Conservation (phyloP, 2,329 filamentous ascomycete species). For the Ceratocystis destructans region DNA sequence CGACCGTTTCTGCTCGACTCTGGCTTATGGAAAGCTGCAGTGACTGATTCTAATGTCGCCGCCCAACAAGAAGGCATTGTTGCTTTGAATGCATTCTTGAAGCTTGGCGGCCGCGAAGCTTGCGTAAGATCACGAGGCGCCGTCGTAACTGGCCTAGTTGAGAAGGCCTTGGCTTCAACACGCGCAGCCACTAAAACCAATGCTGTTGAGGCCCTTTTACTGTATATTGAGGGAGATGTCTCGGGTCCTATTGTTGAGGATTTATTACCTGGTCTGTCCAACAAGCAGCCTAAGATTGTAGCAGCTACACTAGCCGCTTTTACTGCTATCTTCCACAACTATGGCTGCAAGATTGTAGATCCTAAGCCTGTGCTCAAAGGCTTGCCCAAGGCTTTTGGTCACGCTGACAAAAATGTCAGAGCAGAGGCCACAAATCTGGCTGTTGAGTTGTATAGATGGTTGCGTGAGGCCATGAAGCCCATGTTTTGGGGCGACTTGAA, state of each 20-base stretch:
- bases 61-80: constrained; percentile 87
- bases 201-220: constrained; percentile 69
- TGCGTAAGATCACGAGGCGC: constrained; percentile 62
- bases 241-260: constrained; percentile 81
- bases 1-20: constrained; percentile 76
- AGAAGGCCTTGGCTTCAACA: constrained; percentile 82
- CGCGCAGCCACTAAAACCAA: constrained; percentile 79
- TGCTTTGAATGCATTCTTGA: constrained; percentile 80
- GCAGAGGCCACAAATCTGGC: constrained; percentile 84
- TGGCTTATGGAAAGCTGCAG: constrained; percentile 79
- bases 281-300: constrained; percentile 86
- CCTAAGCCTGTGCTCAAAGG: constrained; percentile 82
- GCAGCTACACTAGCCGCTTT: constrained; percentile 58
- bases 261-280: constrained; percentile 63
- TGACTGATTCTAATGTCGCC: constrained; percentile 88
- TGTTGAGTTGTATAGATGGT: constrained; percentile 91
- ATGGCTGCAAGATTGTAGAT: constrained; percentile 86
- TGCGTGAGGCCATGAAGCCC: constrained; percentile 94
- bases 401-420: constrained; percentile 95
- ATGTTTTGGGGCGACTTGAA: constrained; percentile 96
- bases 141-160: constrained; percentile 66
- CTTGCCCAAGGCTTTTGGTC: constrained; percentile 81
- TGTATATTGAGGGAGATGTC: constrained; percentile 82
- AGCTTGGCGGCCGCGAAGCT: constrained; percentile 71
- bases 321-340: constrained; percentile 78